Evolutionary conservation across 306 rosid genomes (phyloP).

Genomic region (Hippophae gyantsensis): DNA sequence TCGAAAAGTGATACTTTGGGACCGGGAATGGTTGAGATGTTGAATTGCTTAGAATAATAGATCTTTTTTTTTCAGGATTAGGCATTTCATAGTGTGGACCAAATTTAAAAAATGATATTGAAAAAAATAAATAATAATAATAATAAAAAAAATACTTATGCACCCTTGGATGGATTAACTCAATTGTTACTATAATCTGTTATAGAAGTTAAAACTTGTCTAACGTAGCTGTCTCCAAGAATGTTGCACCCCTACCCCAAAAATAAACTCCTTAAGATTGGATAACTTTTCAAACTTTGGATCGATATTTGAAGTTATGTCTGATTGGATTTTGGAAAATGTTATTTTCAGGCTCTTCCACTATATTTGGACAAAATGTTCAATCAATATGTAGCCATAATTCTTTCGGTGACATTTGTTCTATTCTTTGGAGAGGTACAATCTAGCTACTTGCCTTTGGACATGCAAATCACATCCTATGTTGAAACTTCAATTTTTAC

Average conservation of each 20-base stretch:
- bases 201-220: background rate
- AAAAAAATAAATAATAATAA: no score
- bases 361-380: constrained; percentile 76
- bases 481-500: constrained; percentile 1
- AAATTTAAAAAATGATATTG: no score
- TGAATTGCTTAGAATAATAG: no score
- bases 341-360: constrained; percentile 79
- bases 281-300: background rate
- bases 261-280: background rate
- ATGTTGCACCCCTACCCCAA: background rate
- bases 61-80: no score
- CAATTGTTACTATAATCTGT: no score
- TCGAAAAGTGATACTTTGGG: no score
- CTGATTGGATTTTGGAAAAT: constrained; percentile 21
- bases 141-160: no score
- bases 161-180: no score
- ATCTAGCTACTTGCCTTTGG: background rate
- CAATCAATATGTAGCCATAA: constrained; percentile 77
- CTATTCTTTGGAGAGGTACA: constrained; percentile 79
- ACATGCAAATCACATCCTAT: background rate
- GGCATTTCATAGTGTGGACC: no score
- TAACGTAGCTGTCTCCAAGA: background rate
- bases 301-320: background rate
- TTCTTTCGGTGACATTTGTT: constrained; percentile 92
- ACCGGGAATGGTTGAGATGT: no score